Base-by-base conservation (phyloP, 129 eudicot species). In the Ambrosia trifida region DNA sequence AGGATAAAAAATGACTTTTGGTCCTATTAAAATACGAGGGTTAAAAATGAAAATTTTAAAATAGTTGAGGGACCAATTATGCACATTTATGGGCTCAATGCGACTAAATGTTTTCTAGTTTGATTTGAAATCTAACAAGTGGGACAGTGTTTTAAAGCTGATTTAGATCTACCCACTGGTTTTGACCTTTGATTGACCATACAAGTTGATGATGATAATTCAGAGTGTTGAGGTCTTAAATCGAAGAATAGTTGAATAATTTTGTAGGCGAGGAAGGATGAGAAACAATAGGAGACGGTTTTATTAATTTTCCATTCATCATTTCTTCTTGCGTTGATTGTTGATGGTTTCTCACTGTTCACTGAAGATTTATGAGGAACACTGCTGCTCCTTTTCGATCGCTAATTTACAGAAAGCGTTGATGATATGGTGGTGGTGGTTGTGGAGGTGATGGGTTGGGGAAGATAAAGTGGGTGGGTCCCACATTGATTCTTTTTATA, bases 201-300 rank as follows among this genome's bases (percentile, higher is more conserved):
- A 49, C 19, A 49, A 13, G 54, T 14, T 13, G 54, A 47, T 4
- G 17, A 46, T 46, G 17, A 14, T 49, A 19, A 47, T 13, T 47
- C 18, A 4, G 19, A 49, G 2, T 2, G 54, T n/a, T 49, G 54
- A 49, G 20, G 43, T 31, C 19, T 31, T 59, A 43, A 59, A 31
- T 59, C 13, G 65, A 12, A 59, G 41, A 57, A 28, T 17, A 28
- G 40, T 30, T 24, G 4, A 12, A 11, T 24, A 57, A 12, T 3
- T 17, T 17, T 46, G 64, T 64, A 38, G 79, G 79, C 31, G 72
- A 58, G 7, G 70, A 31, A 50, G 72, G 57, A 70, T 62, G 57
- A 62, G 72, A 63, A 54, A 8, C 44, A 7, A 71, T 50, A 0
- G 77, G 76, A 63, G 77, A 40, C 5, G 81, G 72, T 63, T 77